Percentiles rank a stretch among this genome's conserved stretches.
Conservation (phyloP, 2,329 filamentous ascomycete genomes). For the Trichoderma sp. region DNA sequence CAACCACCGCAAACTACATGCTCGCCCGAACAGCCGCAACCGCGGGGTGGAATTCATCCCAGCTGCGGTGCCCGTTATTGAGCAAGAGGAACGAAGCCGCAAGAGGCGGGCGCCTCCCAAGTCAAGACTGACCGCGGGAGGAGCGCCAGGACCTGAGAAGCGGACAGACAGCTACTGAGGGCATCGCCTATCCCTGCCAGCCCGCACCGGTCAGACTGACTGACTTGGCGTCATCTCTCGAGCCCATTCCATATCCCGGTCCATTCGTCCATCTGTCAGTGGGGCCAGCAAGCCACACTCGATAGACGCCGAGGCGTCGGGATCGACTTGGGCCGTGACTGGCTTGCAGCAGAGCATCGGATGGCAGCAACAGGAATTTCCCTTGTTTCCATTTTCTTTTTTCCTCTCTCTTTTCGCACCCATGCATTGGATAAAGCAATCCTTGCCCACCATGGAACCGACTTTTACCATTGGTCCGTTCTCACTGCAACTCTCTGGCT, state of each 20-base stretch:
- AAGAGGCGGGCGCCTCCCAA: slow-evolving; percentile 46
- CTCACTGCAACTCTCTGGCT: background rate
- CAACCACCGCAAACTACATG: slow-evolving; percentile 48
- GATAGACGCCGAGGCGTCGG: slow-evolving; percentile 23
- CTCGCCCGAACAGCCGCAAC: slow-evolving; percentile 45
- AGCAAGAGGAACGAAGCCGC: slow-evolving; percentile 46
- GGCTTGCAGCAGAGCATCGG: slow-evolving; percentile 11
- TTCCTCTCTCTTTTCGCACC: slow-evolving; percentile 2
- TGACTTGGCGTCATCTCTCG: background rate
- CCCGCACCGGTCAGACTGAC: background rate
- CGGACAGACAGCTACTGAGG: slow-evolving; percentile 38
- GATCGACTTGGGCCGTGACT: slow-evolving; percentile 6
- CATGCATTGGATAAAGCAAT: slow-evolving; percentile 2
- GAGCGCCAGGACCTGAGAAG: slow-evolving; percentile 33
- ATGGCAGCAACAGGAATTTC: background rate
- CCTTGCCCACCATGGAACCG: background rate
- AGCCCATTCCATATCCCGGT: slow-evolving; percentile 1
- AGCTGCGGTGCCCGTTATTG: slow-evolving; percentile 45
- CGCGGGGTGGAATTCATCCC: slow-evolving; percentile 47
- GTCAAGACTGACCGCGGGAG: slow-evolving; percentile 36
- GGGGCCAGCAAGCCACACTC: slow-evolving; percentile 18
- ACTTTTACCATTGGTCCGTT: background rate
- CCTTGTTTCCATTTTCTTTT: background rate
- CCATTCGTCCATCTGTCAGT: slow-evolving; percentile 7
- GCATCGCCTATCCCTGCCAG: background rate